Evolutionary conservation across 768 basidiomycete species (phyloP).

Genomic region (Fistulinella prunicolor): DNA sequence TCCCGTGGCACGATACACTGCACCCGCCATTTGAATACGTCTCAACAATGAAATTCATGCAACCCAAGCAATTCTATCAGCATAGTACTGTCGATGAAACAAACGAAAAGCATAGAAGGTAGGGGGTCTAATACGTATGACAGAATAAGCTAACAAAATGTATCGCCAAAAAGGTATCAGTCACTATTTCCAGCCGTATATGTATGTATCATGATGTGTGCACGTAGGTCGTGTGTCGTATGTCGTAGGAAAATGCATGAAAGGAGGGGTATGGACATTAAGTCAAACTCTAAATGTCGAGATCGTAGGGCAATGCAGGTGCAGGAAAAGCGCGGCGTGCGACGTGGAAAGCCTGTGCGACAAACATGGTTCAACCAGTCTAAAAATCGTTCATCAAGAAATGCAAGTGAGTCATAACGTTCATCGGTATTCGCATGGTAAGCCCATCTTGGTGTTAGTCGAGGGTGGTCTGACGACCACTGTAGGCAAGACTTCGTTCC

Average conservation of each 20-base stretch:
- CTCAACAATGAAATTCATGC: no score
- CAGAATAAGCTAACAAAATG: conserved; percentile 8
- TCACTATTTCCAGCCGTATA: not conserved
- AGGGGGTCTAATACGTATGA: conserved; percentile 3
- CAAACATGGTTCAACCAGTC: not conserved
- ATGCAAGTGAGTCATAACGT: not conserved
- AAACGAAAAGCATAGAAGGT: conserved; percentile 2
- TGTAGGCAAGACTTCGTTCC: conserved; percentile 54
- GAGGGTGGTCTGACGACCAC: conserved; percentile 65
- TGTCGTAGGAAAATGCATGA: conserved; percentile 2
- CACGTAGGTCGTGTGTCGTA: not conserved
- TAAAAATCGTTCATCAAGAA: conserved; percentile 3
- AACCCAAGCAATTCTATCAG: not conserved
- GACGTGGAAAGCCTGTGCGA: not conserved
- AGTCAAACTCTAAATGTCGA: not conserved
- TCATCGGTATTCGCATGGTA: conserved; percentile 43
- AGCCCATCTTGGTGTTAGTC: conserved; percentile 41
- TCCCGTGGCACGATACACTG: no score
- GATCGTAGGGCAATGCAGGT: not conserved
- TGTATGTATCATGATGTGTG: not conserved
- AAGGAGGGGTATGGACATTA: conserved; percentile 9
- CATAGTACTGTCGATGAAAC: not conserved
- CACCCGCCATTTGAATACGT: no score
- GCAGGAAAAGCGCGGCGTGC: no score
- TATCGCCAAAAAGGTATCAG: not conserved